Conservation (phyloP, 2,329 filamentous ascomycete genomes). For the Aspergillus jensenii region DNA sequence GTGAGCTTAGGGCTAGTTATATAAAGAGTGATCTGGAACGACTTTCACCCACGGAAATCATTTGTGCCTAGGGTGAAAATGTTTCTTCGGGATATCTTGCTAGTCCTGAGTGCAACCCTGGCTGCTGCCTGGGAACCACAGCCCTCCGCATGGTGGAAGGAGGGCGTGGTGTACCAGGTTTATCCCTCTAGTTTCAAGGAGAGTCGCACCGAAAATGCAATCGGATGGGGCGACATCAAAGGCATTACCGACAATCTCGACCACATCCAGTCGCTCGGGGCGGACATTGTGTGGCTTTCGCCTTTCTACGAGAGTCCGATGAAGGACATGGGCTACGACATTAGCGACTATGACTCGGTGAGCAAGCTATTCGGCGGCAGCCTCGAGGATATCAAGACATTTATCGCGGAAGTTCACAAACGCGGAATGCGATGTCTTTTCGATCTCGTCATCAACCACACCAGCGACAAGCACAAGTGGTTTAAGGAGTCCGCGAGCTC, state of each 20-base stretch:
- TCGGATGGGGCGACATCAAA: constrained; percentile 63
- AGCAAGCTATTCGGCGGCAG: constrained; percentile 60
- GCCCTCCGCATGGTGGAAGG: constrained; percentile 35
- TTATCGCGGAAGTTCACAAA: constrained; percentile 59
- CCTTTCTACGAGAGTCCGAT: constrained; percentile 53
- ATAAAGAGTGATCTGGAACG: no score
- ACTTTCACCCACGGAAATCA: no score
- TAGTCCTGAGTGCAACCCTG: no score
- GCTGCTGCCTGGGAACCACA: no score
- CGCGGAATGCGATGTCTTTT: constrained; percentile 69
- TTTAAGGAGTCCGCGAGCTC: constrained; percentile 65
- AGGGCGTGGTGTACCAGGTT: constrained; percentile 46
- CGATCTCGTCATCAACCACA: constrained; percentile 77
- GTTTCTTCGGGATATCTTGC: no score
- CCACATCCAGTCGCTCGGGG: constrained; percentile 61
- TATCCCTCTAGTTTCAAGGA: constrained; percentile 60
- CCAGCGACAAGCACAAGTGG: constrained; percentile 69
- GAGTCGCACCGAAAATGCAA: constrained; percentile 28
- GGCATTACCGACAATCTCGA: constrained; percentile 64
- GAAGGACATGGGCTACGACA: constrained; percentile 55
- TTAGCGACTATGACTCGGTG: constrained; percentile 62
- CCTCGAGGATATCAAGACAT: constrained; percentile 60
- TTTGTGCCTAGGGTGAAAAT: no score
- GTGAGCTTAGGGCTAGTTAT: no score
- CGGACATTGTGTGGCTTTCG: constrained; percentile 58